Conservation (phyloP, 495 filamentous ascomycete species). For the Cladorrhinum samala region DNA sequence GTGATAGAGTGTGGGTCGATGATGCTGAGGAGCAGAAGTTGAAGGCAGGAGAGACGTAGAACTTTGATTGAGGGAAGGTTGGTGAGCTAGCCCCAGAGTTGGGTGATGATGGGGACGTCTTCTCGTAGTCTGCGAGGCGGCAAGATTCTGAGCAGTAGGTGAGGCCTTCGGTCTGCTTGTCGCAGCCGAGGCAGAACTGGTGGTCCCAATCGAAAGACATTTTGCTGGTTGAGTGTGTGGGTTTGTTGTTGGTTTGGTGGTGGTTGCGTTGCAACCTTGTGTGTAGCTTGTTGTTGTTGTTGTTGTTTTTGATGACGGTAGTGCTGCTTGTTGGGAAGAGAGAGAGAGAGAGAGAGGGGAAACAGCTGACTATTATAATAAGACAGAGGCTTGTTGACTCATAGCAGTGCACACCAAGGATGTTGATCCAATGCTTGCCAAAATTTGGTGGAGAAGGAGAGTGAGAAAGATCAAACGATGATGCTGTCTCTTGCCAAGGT, state of each 20-base stretch:
- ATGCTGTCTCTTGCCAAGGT: conserved; percentile 20
- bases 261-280: conserved; percentile 5
- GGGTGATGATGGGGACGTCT: conserved; percentile 47
- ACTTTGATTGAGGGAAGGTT: conserved; percentile 43
- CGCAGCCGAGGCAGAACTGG: conserved; percentile 93
- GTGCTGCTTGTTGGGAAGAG: conserved; percentile 6
- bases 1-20: conserved; percentile 50
- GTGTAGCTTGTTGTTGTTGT: neutral
- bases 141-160: conserved; percentile 93
- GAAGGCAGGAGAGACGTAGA: conserved; percentile 65
- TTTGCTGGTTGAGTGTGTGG: conserved; percentile 22
- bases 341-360: conserved; percentile 14
- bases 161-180: conserved; percentile 72
- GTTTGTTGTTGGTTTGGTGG: conserved; percentile 13
- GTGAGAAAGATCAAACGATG: conserved; percentile 16
- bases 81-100: conserved; percentile 53
- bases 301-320: conserved; percentile 7
- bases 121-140: conserved; percentile 80
- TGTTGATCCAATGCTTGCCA: conserved; percentile 8
- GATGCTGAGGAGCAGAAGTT: conserved; percentile 54
- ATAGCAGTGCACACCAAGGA: conserved; percentile 15
- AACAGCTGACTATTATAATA: conserved; percentile 19
- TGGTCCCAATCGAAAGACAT: conserved; percentile 76
- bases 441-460: conserved; percentile 24
- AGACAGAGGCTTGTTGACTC: conserved; percentile 19